Base-by-base conservation (phyloP, 306 rosid species). In the Cicer judaicum region DNA sequence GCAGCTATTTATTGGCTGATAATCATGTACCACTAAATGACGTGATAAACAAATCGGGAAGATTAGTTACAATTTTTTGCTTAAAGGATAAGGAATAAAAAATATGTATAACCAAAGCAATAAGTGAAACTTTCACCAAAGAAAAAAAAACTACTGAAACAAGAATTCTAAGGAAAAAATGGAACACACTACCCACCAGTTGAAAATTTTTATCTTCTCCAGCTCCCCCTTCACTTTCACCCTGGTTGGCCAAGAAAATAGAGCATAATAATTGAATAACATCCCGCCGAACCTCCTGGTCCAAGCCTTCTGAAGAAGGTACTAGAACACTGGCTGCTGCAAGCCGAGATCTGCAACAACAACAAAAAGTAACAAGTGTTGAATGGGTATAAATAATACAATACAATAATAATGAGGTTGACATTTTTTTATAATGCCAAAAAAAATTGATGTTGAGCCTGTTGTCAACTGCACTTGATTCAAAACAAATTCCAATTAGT, bases 161-260 rank as follows among this genome's bases (percentile, higher is more conserved):
- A 59, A 48, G 8, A 78, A 13, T 24, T 62, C 42, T 54, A 18
- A 13, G 50, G 34, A 59, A 64, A 63, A 75, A 59, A 5, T 19
- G 12, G 67, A 78, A 86, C 34, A 75, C 34, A 69, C 61, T 24
- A 89, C 97, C 83, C 68, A 92, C 99, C 89, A 71, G 77, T 36
- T 46, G 74, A 18, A 75, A 60, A 19, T 43, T 14, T 62, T 84
- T 82, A 64, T 84, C 97, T 76, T 90, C 99, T 70, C 78, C 95
- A 36, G 72, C 87, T 76, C 81, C 97, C 64, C 78, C 96, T 64
- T 89, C 98, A 48, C 86, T 87, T 62, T 83, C 90, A 79, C 96
- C 97, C 77, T 83, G 87, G 88, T 95, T 90, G 68, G 99, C 96
- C 86, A 95, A 83, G 86, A 95, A 95, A 73, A 95, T 89, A 62